These are phyloP conservation scores for Hibiscus mutabilis DNA, from an alignment of 345 rosid species.

Conservation along the genomic window DNA sequence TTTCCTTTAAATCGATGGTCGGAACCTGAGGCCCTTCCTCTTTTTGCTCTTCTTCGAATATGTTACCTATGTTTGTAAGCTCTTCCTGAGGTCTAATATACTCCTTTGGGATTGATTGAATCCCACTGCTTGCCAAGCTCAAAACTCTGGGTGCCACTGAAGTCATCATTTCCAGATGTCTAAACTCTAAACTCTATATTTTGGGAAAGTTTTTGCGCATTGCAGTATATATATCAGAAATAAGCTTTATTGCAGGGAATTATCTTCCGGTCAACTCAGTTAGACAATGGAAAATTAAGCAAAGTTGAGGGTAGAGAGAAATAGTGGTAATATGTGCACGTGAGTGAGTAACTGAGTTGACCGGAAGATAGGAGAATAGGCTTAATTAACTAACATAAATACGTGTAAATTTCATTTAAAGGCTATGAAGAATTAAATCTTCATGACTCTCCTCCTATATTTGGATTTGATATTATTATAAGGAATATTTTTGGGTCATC, in stretches of 20 bases:
- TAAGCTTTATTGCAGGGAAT: neutral
- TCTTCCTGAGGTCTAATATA: slow-evolving; percentile 76
- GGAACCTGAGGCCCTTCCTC: slow-evolving; percentile 81
- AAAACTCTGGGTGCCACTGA: slow-evolving; percentile 47
- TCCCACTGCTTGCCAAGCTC: slow-evolving; percentile 67
- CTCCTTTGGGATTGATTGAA: slow-evolving; percentile 62
- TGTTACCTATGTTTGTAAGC: slow-evolving; percentile 53
- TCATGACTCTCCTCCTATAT: no score
- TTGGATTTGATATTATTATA: no score
- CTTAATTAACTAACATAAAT: neutral
- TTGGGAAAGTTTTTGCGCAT: no score
- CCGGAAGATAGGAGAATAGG: slow-evolving; percentile 12
- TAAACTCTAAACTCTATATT: neutral
- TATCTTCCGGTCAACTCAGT: neutral
- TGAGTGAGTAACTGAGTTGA: slow-evolving; percentile 17
- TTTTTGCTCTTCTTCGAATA: slow-evolving; percentile 75
- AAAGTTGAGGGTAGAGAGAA: neutral
- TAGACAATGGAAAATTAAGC: neutral
- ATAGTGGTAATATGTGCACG: slow-evolving; percentile 15
- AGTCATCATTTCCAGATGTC: slow-evolving; percentile 20
- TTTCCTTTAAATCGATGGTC: slow-evolving; percentile 55
- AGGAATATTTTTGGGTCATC: neutral
- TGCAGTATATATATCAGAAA: neutral
- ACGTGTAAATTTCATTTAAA: neutral
- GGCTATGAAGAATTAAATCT: no score